Percentiles rank a stretch among this genome's conserved stretches.
These are phyloP conservation scores for Pseudognaphalium luteoalbum DNA, from an alignment of 129 eudicot species.

Conservation along the genomic window DNA sequence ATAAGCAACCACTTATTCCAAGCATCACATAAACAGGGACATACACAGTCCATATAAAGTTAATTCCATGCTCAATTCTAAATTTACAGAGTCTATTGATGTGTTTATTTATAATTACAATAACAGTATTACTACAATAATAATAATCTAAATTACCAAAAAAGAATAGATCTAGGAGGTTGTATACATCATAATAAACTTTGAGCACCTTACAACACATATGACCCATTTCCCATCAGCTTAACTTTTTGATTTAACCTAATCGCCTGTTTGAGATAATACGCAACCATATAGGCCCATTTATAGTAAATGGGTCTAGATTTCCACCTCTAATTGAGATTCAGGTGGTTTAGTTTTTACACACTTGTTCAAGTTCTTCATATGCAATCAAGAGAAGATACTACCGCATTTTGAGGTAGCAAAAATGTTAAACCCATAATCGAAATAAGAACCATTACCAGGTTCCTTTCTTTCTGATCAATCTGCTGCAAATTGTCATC, in stretches of 20 bases:
- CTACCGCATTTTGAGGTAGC: slow-evolving; percentile 1
- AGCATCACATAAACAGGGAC: slow-evolving; percentile 67
- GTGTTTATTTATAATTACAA: background rate
- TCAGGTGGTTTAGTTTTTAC: background rate
- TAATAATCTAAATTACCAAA: background rate
- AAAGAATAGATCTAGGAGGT: background rate
- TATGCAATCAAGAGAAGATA: slow-evolving; percentile 21
- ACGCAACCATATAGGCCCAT: background rate
- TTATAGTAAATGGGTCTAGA: background rate
- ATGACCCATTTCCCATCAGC: background rate
- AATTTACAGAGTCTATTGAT: background rate
- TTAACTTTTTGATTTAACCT: background rate
- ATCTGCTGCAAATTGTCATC: slow-evolving; percentile 38
- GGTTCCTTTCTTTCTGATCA: slow-evolving; percentile 70
- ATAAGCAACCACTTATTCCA: slow-evolving; percentile 41
- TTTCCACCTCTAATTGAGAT: slow-evolving; percentile 1
- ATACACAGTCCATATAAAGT: slow-evolving; percentile 39
- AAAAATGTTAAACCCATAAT: slow-evolving; percentile 11
- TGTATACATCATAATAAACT: background rate
- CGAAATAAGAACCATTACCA: slow-evolving; percentile 41
- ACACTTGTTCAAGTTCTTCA: slow-evolving; percentile 8
- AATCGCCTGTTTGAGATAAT: background rate
- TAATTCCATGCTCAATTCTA: slow-evolving; percentile 4
- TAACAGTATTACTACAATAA: background rate
- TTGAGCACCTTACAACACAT: background rate